Evolutionary conservation across 345 rosid genomes (phyloP).

Genomic region (Eucalyptus regnans): DNA sequence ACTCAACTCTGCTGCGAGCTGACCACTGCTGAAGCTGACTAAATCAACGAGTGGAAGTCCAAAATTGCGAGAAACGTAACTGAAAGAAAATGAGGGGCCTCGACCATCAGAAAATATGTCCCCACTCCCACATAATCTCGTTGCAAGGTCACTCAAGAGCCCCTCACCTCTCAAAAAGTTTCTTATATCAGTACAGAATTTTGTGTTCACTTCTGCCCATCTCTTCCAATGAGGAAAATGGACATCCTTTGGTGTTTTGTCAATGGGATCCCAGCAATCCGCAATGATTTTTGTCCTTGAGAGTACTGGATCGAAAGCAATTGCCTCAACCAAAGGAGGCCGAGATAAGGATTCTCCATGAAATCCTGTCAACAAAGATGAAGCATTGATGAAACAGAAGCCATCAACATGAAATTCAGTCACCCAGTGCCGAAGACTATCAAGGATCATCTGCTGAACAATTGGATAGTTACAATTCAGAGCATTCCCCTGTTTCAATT

Average conservation of each 20-base stretch:
- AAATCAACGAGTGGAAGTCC: constrained; percentile 86
- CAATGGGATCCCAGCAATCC: constrained; percentile 64
- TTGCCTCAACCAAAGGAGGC: constrained; percentile 82
- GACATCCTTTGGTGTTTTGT: constrained; percentile 18
- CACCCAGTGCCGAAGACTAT: constrained; percentile 81
- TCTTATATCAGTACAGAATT: constrained; percentile 54
- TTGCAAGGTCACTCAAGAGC: constrained; percentile 62
- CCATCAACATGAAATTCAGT: constrained; percentile 84
- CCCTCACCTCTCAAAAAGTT: constrained; percentile 71
- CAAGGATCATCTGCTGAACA: constrained; percentile 63
- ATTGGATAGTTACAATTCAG: constrained; percentile 72
- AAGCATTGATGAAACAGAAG: constrained; percentile 75
- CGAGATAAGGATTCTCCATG: constrained; percentile 64
- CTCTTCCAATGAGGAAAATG: constrained; percentile 85
- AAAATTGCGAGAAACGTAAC: constrained; percentile 53
- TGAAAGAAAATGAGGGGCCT: constrained; percentile 84
- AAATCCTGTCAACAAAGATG: constrained; percentile 52
- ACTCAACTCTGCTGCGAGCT: constrained; percentile 55
- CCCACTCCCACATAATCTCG: constrained; percentile 89
- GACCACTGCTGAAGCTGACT: constrained; percentile 60
- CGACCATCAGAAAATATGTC: constrained; percentile 73
- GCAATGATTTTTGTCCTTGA: constrained; percentile 67
- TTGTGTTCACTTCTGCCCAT: constrained; percentile 74
- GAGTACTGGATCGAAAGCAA: constrained; percentile 82
- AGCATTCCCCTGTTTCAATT: constrained; percentile 20